A percentile compares a stretch with the other conserved stretches of the same genome.
Conservation (phyloP, 2,329 filamentous ascomycete genomes). For the Aspergillus caelatus region DNA sequence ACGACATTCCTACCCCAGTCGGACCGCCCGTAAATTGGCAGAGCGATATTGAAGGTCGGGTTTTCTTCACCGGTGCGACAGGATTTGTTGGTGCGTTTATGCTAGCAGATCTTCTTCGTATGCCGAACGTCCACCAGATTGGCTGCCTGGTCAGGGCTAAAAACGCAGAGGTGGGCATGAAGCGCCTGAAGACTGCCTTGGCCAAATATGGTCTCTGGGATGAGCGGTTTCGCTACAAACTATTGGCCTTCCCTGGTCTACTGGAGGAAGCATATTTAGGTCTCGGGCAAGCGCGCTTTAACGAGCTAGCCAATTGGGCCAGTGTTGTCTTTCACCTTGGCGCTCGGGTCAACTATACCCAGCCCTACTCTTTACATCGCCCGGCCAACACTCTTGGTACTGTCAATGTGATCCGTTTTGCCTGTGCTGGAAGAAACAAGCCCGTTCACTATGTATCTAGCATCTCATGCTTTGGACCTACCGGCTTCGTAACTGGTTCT, state of each 20-base stretch:
- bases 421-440: conserved; percentile 45
- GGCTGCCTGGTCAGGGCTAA: conserved; percentile 73
- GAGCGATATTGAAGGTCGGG: conserved; percentile 30
- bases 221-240: no score
- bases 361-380: conserved; percentile 69
- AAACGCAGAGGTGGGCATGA: conserved; percentile 38
- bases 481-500: conserved; percentile 23
- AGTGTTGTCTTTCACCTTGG: conserved; percentile 79
- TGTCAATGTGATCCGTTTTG: conserved; percentile 70
- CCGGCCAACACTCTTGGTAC: conserved; percentile 74
- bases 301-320: conserved; percentile 58
- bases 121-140: conserved; percentile 56
- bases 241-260: conserved; percentile 54
- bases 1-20: background rate
- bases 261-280: conserved; percentile 67
- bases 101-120: conserved; percentile 67
- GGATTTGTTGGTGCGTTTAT: conserved; percentile 83
- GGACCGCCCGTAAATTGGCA: conserved; percentile 18
- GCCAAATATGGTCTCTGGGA: conserved; percentile 16
- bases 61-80: conserved; percentile 81
- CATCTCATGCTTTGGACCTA: conserved; percentile 27
- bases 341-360: conserved; percentile 72
- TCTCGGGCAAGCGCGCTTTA: conserved; percentile 12
- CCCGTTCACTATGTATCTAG: conserved; percentile 28
- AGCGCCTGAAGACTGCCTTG: conserved; percentile 9